Percentiles rank a stretch among this genome's conserved stretches.
These are phyloP conservation scores for Irpex lacteus DNA, from an alignment of 1,284 basidiomycete genomes.

Conservation along the genomic window DNA sequence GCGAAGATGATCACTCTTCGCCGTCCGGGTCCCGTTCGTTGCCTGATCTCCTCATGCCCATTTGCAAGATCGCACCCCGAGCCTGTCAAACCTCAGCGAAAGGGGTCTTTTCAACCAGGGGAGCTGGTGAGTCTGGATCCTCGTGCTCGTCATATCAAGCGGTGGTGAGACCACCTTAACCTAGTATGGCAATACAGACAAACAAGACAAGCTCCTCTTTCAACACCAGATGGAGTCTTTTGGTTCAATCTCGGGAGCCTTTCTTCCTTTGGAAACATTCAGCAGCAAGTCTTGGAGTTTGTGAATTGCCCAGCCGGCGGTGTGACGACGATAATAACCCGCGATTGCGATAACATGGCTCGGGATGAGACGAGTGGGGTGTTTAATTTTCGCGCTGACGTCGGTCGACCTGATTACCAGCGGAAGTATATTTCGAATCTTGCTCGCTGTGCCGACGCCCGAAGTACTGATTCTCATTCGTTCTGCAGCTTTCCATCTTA, in stretches of 20 bases:
- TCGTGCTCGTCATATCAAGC: background rate
- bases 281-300: background rate
- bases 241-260: background rate
- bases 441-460: background rate
- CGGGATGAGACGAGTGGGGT: background rate
- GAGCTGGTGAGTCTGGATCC: background rate
- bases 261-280: background rate
- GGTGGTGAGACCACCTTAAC: background rate
- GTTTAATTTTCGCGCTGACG: background rate
- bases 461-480: background rate
- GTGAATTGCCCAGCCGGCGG: too few species aligned
- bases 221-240: background rate
- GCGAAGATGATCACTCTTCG: background rate
- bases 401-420: background rate
- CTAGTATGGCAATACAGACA: background rate
- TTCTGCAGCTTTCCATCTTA: conserved; percentile 1
- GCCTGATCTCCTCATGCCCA: background rate
- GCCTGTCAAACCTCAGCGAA: too few species aligned
- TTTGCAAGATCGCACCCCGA: background rate
- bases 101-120: too few species aligned
- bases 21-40: background rate
- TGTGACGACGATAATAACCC: background rate
- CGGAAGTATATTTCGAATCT: background rate
- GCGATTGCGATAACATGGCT: background rate
- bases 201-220: background rate